A percentile compares a stretch with the other conserved stretches of the same genome.
Conservation (phyloP, 768 basidiomycete genomes). For the Amanita muscaria region DNA sequence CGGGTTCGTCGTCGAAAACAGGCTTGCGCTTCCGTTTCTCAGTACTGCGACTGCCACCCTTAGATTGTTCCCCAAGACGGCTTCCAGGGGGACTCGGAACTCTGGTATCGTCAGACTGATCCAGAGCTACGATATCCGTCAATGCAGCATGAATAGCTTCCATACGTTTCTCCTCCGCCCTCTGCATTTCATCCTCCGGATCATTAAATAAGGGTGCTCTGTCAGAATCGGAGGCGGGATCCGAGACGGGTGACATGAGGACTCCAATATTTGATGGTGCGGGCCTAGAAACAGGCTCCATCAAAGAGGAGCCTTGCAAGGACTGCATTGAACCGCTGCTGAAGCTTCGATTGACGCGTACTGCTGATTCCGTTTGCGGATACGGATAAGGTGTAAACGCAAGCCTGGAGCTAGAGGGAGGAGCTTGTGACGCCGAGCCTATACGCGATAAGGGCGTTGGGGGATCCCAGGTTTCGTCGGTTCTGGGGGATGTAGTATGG, state of each 20-base stretch:
- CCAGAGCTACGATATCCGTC: constrained; percentile 89
- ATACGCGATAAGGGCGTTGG: constrained; percentile 5
- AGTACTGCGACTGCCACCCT: constrained; percentile 4
- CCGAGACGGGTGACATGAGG: constrained; percentile 65
- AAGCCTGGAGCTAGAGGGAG: not conserved
- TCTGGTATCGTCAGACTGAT: constrained; percentile 38
- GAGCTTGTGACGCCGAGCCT: not conserved
- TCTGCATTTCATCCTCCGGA: constrained; percentile 60
- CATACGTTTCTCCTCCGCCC: constrained; percentile 77
- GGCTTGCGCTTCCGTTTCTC: constrained; percentile 18
- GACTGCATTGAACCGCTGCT: constrained; percentile 34
- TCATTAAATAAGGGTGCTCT: constrained; percentile 78
- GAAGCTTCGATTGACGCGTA: constrained; percentile 30
- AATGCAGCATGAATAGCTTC: constrained; percentile 95
- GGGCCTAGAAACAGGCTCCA: constrained; percentile 16
- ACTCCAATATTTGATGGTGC: constrained; percentile 62
- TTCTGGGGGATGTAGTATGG: constrained; percentile 10
- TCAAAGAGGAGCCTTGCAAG: constrained; percentile 13
- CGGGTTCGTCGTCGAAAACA: constrained; percentile 23
- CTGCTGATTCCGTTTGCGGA: constrained; percentile 29
- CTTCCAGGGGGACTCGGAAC: not conserved
- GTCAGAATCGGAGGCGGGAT: constrained; percentile 40
- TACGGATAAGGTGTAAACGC: constrained; percentile 11
- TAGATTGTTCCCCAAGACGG: not conserved
- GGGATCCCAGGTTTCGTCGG: constrained; percentile 16